Percentiles rank a stretch among this genome's conserved stretches.
These are phyloP conservation scores for Lithospermum erythrorhizon DNA, from an alignment of 257 asterid species.

Conservation along the genomic window DNA sequence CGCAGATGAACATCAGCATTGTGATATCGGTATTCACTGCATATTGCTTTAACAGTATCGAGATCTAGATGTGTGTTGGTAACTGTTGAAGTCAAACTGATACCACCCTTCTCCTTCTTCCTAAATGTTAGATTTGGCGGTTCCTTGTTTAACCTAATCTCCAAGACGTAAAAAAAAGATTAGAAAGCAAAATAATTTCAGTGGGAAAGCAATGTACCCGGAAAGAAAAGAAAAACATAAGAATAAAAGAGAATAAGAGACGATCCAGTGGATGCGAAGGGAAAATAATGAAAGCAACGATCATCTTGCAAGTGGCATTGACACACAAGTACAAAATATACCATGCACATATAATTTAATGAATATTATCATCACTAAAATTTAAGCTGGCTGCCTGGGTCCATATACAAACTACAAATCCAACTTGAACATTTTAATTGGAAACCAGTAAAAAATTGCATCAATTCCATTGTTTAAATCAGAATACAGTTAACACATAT, in stretches of 20 bases:
- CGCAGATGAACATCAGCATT: conserved; percentile 85
- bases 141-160: conserved; percentile 80
- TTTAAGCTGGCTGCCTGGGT: no score
- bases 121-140: conserved; percentile 90
- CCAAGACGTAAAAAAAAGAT: not conserved
- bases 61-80: conserved; percentile 77
- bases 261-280: not conserved
- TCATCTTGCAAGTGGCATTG: not conserved
- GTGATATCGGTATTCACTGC: conserved; percentile 91
- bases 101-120: conserved; percentile 92
- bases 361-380: no score
- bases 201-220: not conserved
- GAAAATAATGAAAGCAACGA: not conserved
- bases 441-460: no score
- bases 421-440: no score
- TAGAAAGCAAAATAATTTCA: not conserved
- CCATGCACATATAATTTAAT: no score
- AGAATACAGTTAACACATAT: no score
- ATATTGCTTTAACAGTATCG: conserved; percentile 92
- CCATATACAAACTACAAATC: no score
- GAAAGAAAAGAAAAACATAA: not conserved
- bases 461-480: no score
- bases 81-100: conserved; percentile 85
- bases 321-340: no score
- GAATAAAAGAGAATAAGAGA: not conserved